Evolutionary conservation across 192 early-diverging fungal genomes (phyloP).

Genomic region (Coemansia sp.): DNA sequence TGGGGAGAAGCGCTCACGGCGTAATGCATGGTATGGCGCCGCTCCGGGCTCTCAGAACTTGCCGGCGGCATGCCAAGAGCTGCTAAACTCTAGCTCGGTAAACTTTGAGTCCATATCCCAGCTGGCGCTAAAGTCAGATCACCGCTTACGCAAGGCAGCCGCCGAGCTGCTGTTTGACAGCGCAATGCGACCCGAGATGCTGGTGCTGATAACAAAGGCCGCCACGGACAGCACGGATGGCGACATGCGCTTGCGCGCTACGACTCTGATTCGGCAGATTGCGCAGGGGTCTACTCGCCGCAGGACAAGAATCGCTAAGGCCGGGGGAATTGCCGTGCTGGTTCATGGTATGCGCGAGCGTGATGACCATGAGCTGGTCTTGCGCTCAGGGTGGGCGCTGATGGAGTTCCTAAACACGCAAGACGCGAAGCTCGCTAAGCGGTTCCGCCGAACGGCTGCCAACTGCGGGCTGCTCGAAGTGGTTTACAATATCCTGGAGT

Average conservation of each 20-base stretch:
- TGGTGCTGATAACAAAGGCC: constrained; percentile 11
- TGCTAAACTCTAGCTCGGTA: neutral
- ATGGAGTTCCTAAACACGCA: constrained; percentile 14
- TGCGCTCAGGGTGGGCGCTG: constrained; percentile 17
- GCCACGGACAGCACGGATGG: neutral
- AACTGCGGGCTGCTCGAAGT: constrained; percentile 16
- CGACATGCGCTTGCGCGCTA: constrained; percentile 9
- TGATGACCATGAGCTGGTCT: constrained; percentile 16
- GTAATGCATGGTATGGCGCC: constrained; percentile 20
- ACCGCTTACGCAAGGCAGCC: constrained; percentile 18
- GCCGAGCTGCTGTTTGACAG: constrained; percentile 31
- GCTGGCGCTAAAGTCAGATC: constrained; percentile 18
- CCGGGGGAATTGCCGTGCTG: constrained; percentile 22
- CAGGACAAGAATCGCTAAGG: neutral
- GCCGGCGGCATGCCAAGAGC: neutral
- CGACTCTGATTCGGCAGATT: constrained; percentile 16
- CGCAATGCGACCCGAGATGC: constrained; percentile 16
- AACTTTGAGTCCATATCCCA: constrained; percentile 12
- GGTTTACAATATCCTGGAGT: constrained; percentile 11
- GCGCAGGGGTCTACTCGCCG: constrained; percentile 20
- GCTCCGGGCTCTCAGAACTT: neutral
- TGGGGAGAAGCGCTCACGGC: constrained; percentile 4
- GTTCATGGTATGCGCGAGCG: constrained; percentile 12
- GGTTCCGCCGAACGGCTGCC: constrained; percentile 17
- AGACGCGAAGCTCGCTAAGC: constrained; percentile 4